Conservation (phyloP, 2,329 filamentous ascomycete species). For the Sporothrix globosa region DNA sequence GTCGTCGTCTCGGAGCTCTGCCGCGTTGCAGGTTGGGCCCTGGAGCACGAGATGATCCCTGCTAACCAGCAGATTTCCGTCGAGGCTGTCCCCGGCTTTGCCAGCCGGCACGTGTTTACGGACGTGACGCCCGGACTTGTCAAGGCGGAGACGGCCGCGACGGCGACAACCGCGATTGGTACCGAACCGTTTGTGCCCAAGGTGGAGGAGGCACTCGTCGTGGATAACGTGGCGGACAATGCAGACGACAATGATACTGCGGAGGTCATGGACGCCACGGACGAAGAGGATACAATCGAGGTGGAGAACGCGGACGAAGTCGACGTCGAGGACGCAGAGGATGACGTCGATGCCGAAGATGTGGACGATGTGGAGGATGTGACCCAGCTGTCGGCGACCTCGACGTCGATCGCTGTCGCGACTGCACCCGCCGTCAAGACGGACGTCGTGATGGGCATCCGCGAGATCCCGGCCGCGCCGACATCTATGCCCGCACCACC, state of each 20-base stretch:
- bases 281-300: not conserved
- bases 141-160: not conserved
- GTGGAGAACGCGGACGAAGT: not conserved
- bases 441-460: not conserved
- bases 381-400: not conserved
- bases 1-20: constrained; percentile 86
- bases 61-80: constrained; percentile 64
- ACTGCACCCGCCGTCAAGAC: not conserved
- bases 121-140: constrained; percentile 32
- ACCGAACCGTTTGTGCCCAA: constrained; percentile 13
- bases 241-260: not conserved
- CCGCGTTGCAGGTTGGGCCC: constrained; percentile 75
- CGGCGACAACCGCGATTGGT: not conserved
- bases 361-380: not conserved
- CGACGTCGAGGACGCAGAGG: not conserved
- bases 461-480: not conserved
- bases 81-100: constrained; percentile 49
- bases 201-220: not conserved
- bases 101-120: constrained; percentile 51
- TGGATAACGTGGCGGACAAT: not conserved
- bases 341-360: not conserved
- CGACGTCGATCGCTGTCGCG: constrained; percentile 11
- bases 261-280: too few species aligned
- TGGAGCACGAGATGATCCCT: constrained; percentile 84
- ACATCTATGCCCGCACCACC: not conserved